These are phyloP conservation scores for Crithidia expoeki DNA, from an alignment of 208 protist genomes.

Conservation along the genomic window DNA sequence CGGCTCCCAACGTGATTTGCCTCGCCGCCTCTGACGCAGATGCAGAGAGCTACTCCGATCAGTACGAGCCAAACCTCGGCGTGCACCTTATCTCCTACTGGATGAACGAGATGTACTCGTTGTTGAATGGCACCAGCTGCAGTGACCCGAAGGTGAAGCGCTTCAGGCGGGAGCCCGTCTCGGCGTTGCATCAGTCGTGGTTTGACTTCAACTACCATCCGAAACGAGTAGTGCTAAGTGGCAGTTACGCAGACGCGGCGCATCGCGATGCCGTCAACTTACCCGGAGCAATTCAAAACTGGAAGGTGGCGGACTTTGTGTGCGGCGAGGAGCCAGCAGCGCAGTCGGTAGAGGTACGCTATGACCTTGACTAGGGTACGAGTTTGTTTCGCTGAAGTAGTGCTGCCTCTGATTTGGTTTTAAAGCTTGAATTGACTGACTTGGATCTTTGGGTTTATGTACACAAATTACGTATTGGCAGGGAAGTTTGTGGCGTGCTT, in stretches of 20 bases:
- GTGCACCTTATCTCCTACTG: slow-evolving; percentile 91
- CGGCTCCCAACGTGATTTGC: slow-evolving; percentile 81
- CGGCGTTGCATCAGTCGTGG: slow-evolving; percentile 59
- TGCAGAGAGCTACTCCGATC: slow-evolving; percentile 76
- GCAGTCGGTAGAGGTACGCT: slow-evolving; percentile 37
- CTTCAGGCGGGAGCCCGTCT: slow-evolving; percentile 10
- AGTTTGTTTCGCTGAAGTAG: too few species aligned
- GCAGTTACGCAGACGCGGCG: slow-evolving; percentile 32
- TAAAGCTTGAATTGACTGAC: too few species aligned
- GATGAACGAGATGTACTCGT: slow-evolving; percentile 83
- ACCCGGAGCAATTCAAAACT: slow-evolving; percentile 44
- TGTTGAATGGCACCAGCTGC: slow-evolving; percentile 76
- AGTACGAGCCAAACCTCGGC: slow-evolving; percentile 75
- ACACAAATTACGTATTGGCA: too few species aligned
- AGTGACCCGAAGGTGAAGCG: slow-evolving; percentile 17
- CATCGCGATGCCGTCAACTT: slow-evolving; percentile 72
- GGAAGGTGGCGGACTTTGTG: slow-evolving; percentile 79
- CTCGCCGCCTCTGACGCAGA: slow-evolving; percentile 61
- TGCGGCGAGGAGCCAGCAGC: slow-evolving; percentile 33
- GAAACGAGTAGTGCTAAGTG: slow-evolving; percentile 17
- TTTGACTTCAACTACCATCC: slow-evolving; percentile 69
- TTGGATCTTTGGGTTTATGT: too few species aligned
- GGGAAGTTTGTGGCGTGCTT: too few species aligned
- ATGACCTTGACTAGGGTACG: slow-evolving; percentile 61
- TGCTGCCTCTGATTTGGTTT: too few species aligned